A percentile compares a stretch with the other conserved stretches of the same genome.
Evolutionary conservation across 345 rosid genomes (phyloP).

Genomic region (Psidium guajava): DNA sequence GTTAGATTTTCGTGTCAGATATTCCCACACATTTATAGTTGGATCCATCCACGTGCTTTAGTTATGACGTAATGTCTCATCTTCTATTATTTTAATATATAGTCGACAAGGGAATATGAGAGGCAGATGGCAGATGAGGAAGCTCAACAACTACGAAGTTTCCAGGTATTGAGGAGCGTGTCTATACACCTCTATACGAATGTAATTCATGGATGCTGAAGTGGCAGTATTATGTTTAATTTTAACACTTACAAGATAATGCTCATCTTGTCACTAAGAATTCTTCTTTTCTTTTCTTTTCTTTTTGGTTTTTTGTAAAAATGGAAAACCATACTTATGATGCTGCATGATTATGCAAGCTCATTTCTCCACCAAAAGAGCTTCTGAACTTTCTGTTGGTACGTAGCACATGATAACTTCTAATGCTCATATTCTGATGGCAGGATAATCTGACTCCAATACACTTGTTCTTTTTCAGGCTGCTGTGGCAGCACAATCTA

Average conservation of each 20-base stretch:
- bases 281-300: no score
- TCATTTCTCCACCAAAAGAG: neutral
- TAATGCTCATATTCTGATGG: neutral
- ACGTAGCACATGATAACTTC: neutral
- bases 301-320: neutral
- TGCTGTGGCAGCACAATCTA: constrained; percentile 70
- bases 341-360: neutral
- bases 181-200: neutral
- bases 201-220: neutral
- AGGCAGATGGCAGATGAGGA: constrained; percentile 66
- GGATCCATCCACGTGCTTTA: neutral
- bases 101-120: constrained; percentile 80
- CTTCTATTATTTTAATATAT: neutral
- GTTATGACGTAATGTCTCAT: neutral
- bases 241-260: neutral
- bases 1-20: neutral
- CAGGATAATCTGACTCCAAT: neutral
- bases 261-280: neutral
- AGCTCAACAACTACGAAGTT: constrained; percentile 56
- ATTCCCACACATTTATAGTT: neutral
- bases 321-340: neutral
- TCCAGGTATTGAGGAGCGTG: constrained; percentile 43
- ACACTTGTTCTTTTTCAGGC: constrained; percentile 37
- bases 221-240: neutral
- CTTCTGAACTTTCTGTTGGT: neutral